Evolutionary conservation across 2,329 filamentous ascomycete genomes (phyloP).

Genomic region (Delphinella strobiligena): DNA sequence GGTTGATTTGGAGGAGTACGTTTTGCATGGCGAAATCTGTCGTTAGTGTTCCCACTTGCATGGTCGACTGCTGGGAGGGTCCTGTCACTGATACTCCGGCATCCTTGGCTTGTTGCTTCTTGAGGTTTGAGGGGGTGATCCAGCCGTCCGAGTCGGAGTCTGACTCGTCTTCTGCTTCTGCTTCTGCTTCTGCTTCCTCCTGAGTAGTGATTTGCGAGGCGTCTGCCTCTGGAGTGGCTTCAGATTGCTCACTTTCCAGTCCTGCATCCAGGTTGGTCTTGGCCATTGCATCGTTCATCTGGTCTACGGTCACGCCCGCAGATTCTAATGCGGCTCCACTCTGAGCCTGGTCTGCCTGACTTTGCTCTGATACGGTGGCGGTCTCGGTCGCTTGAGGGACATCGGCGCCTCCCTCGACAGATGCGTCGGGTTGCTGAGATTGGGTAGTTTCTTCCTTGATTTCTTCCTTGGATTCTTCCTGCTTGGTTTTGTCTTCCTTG

Average conservation of each 20-base stretch:
- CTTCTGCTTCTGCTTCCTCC: constrained; percentile 10
- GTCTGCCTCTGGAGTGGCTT: constrained; percentile 1
- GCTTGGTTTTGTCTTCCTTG: constrained; percentile 23
- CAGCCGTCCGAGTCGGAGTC: constrained; percentile 54
- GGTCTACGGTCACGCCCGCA: not conserved
- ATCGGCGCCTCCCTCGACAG: constrained; percentile 2
- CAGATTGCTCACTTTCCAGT: not conserved
- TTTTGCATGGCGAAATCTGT: constrained; percentile 98
- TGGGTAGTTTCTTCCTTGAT: not conserved
- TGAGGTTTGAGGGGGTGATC: constrained; percentile 91
- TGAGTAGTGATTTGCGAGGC: not conserved
- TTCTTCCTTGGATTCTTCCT: too few relatives aligned
- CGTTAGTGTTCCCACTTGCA: constrained; percentile 85
- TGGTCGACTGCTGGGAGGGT: constrained; percentile 44
- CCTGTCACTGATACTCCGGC: constrained; percentile 32
- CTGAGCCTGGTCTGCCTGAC: not conserved
- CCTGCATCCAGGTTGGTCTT: constrained; percentile 2
- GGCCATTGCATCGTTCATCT: not conserved
- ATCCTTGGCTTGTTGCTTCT: constrained; percentile 66
- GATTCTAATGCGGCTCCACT: not conserved
- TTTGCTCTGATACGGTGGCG: not conserved
- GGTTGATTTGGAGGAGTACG: constrained; percentile 85
- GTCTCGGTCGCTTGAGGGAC: not conserved
- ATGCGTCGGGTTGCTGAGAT: constrained; percentile 1
- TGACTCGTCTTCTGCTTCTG: constrained; percentile 24